Evolutionary conservation across 768 basidiomycete genomes (phyloP).

Genomic region (Pleurotus eryngii): DNA sequence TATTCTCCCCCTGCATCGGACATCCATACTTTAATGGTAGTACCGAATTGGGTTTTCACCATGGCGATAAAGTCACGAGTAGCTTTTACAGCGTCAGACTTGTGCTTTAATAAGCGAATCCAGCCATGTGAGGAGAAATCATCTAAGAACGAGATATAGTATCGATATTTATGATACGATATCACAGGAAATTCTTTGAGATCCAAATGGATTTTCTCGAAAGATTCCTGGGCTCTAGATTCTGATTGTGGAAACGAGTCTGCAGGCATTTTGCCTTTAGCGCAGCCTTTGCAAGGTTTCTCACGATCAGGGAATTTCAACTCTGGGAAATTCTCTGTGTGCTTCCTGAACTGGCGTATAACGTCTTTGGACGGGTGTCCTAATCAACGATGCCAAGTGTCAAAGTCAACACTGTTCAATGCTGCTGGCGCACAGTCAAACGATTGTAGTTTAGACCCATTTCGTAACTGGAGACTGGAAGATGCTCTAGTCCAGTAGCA

Average conservation of each 20-base stretch:
- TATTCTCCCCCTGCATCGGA: slow-evolving; percentile 15
- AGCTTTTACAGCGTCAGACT: slow-evolving; percentile 8
- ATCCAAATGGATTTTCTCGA: slow-evolving; percentile 6
- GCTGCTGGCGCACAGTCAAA: too few relatives aligned
- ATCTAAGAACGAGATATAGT: slow-evolving; percentile 1
- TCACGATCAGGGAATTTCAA: background rate
- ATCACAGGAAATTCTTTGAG: slow-evolving; percentile 1
- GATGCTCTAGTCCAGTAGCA: background rate
- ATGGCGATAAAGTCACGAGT: slow-evolving; percentile 5
- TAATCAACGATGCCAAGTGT: background rate
- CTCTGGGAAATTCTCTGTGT: background rate
- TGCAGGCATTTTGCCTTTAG: slow-evolving; percentile 5
- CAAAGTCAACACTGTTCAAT: background rate
- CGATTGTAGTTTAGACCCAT: background rate
- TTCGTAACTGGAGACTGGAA: background rate
- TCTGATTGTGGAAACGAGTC: background rate
- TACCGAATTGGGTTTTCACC: slow-evolving; percentile 10
- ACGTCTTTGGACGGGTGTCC: slow-evolving; percentile 1
- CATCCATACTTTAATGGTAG: slow-evolving; percentile 3
- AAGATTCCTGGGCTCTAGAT: background rate
- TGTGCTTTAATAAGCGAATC: slow-evolving; percentile 8
- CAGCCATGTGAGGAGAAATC: background rate
- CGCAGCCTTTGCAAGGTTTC: slow-evolving; percentile 6
- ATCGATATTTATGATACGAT: background rate
- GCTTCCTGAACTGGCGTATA: background rate